Evolutionary conservation across 2,329 filamentous ascomycete species (phyloP), one percentile per base, ranked within the genome.

Genomic region (Sarocladium kiliense): DNA sequence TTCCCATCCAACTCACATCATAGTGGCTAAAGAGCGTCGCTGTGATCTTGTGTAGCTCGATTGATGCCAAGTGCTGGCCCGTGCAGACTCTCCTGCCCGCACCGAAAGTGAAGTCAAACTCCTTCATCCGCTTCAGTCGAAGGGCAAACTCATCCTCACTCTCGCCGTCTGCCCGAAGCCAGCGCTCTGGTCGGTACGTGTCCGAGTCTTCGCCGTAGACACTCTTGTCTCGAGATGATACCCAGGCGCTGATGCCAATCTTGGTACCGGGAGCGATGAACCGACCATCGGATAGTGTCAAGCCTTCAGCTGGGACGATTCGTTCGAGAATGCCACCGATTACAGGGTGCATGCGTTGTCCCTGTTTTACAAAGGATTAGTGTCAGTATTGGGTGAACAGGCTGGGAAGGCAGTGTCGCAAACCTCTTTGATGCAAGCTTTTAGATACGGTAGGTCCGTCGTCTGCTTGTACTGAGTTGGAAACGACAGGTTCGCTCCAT

Each of bases 291-390:
- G 69, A 67, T 16, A 63, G 66, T 0, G 58, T 62, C 6, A 73
- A 61, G 0, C 76, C 74, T 5, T 61, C 64, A 0, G 60, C 44
- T 1, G 78, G 79, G 0, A 81, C 78, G 18, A 76, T 63, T 1
- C 80, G 76, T 61, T 81, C 77, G 16, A 82, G 68, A 3, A 73
- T 62, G 59, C 80, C 70, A 10, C 70, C 73, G 2, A 80, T 68
- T 2, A 69, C 71, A 1, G 79, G 77, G 58, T 80, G 76, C 11
- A 80, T 64, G 2, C 79, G 36, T n/a, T n/a, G n/a, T n/a, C n/a
- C n/a, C n/a, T n/a, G n/a, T n/a, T n/a, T n/a, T n/a, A n/a, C n/a
- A n/a, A n/a, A n/a, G n/a, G n/a, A n/a, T n/a, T n/a, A n/a, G n/a
- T n/a, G n/a, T n/a, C n/a, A n/a, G n/a, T n/a, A n/a, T n/a, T n/a